These are phyloP conservation scores for Allium cepa DNA, from an alignment of 106 monocot species.

Conservation along the genomic window DNA sequence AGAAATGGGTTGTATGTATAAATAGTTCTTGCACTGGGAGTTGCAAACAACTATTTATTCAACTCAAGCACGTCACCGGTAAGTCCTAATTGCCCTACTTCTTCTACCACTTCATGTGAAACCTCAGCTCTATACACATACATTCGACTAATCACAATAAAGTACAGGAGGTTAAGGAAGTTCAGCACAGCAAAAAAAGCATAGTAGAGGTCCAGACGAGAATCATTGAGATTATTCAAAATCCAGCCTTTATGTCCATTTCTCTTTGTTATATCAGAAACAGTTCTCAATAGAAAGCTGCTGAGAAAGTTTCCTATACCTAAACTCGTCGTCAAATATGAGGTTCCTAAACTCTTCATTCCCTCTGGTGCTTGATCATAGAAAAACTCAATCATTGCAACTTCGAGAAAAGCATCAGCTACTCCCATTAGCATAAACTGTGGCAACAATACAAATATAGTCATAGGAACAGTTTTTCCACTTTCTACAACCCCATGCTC, in stretches of 20 bases:
- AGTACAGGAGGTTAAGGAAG: conserved; percentile 22
- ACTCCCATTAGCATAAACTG: conserved; percentile 48
- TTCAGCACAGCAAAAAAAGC: conserved; percentile 12
- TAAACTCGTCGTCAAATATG: conserved; percentile 27
- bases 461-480: conserved; percentile 6
- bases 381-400: conserved; percentile 43
- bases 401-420: conserved; percentile 47
- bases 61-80: neutral
- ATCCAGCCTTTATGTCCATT: conserved; percentile 34
- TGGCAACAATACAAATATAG: conserved; percentile 44
- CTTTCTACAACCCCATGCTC: conserved; percentile 1
- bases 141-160: conserved; percentile 6
- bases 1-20: no score
- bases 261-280: conserved; percentile 20
- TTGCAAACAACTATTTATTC: neutral
- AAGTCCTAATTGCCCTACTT: neutral
- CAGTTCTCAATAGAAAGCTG: conserved; percentile 25
- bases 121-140: conserved; percentile 7
- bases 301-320: conserved; percentile 46
- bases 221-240: conserved; percentile 35
- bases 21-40: no score
- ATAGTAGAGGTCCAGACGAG: conserved; percentile 39
- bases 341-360: conserved; percentile 57
- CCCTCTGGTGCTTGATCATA: conserved; percentile 54
- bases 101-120: conserved; percentile 1